Evolutionary conservation across 2,329 filamentous ascomycete species (phyloP).

Genomic region (Fusarium hainanense): DNA sequence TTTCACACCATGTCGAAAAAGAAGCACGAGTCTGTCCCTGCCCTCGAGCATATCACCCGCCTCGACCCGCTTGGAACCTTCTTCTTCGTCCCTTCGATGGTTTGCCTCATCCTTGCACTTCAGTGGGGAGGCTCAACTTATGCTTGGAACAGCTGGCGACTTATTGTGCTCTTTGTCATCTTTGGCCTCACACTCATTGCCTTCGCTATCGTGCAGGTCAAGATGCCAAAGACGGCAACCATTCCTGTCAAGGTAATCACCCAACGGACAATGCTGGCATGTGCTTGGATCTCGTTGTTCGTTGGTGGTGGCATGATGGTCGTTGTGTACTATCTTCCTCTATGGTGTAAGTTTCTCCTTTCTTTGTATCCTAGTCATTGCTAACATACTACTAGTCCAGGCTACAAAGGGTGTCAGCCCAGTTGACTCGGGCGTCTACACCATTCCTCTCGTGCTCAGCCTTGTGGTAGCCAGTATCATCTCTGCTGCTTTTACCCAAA

Average conservation of each 20-base stretch:
- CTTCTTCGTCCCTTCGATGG: constrained; percentile 68
- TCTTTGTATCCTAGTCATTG: background rate
- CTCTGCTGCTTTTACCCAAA: constrained; percentile 61
- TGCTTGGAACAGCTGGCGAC: constrained; percentile 63
- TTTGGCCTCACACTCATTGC: constrained; percentile 59
- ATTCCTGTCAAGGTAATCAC: constrained; percentile 66
- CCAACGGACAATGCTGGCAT: constrained; percentile 65
- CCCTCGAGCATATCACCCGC: constrained; percentile 59
- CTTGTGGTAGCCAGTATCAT: constrained; percentile 64
- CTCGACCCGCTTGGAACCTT: constrained; percentile 70
- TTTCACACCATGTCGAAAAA: constrained; percentile 58
- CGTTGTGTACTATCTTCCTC: constrained; percentile 64
- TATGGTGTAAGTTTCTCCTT: constrained; percentile 61
- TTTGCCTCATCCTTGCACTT: constrained; percentile 70
- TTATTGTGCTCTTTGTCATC: constrained; percentile 64
- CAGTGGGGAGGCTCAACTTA: constrained; percentile 71
- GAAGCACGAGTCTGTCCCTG: constrained; percentile 44
- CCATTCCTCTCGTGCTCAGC: constrained; percentile 66
- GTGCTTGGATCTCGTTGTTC: constrained; percentile 59
- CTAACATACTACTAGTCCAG: constrained; percentile 58
- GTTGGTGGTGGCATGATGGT: constrained; percentile 64
- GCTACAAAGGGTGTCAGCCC: constrained; percentile 64
- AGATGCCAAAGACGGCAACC: constrained; percentile 66
- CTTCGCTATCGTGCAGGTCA: constrained; percentile 64
- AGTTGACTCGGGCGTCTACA: constrained; percentile 67